Evolutionary conservation across 371 early-diverging fungal species (phyloP), one percentile per base, ranked within the genome.

Genomic region (Lichtheimia corymbifera): DNA sequence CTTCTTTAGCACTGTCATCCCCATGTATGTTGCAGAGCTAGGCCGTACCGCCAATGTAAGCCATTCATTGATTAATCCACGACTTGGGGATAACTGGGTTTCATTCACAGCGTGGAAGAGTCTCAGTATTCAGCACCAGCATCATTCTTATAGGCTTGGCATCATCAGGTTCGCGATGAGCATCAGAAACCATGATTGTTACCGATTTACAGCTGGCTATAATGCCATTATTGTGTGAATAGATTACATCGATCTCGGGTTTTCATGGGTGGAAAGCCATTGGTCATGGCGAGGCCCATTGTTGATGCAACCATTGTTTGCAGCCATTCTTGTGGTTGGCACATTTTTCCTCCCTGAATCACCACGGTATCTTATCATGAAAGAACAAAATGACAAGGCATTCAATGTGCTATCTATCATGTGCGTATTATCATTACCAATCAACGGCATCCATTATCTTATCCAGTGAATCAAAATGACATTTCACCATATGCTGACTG

Each of bases 401-500:
- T 65, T 84, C 15, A 55, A 67, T 25, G 85, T 85, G 7, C 70
- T 97, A 15, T 86, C 92, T 40, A 79, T 84, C 44, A 73, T 97
- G 70, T 85, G 35, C 2, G 35, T 35, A 35, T 6, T 35, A 11
- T 4, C 22, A 22, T 22, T 28, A 28, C 35, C 11, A 35, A 11
- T 35, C 11, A 35, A 35, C 0, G 35, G 9, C 35, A 35, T 1
- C 22, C 22, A 35, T 1, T 4, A 4, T 0, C 28, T 7, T 28
- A 28, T 28, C 28, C 28, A 28, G 0, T 28, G 28, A 7, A 28
- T 28, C 11, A 35, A 35, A 35, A 35, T 6, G 35, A 35, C 11
- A 35, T 11, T 35, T 7, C 35, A 35, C 9, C 35, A 35, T 35
- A 35, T 35, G 35, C 35, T 35, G 4, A 35, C 35, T 6, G 35